phyloP scores from a whole-genome alignment of 1,139 yeast genomes.

The Kluyveromyces marxianus region DNA sequence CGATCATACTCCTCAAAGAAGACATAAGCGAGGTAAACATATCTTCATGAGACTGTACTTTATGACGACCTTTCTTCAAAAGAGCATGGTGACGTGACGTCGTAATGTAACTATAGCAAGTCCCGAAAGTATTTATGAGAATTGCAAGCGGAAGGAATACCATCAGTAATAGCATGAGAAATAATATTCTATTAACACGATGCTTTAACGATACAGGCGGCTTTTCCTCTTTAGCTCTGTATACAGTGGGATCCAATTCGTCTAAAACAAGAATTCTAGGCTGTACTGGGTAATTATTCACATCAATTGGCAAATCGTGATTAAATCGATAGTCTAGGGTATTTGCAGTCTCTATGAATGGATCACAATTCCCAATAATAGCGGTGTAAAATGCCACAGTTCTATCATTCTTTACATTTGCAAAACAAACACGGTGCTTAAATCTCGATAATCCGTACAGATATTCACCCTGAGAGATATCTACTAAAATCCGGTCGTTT shows the following conservation, averaged over 20 bases:
- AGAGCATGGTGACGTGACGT: constrained; percentile 21
- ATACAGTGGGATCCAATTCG: constrained; percentile 24
- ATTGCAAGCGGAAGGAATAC: constrained; percentile 22
- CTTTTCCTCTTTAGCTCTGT: constrained; percentile 2
- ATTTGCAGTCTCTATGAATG: constrained; percentile 36
- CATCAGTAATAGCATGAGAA: constrained; percentile 11
- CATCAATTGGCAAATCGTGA: constrained; percentile 23
- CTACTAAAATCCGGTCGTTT: constrained; percentile 38
- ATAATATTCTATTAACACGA: constrained; percentile 4
- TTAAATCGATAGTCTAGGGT: constrained; percentile 27
- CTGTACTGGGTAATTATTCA: constrained; percentile 9
- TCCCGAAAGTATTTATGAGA: constrained; percentile 23
- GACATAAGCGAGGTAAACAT: neutral
- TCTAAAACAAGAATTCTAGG: constrained; percentile 54
- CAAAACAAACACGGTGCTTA: constrained; percentile 49
- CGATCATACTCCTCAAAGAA: neutral
- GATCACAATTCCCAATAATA: constrained; percentile 40
- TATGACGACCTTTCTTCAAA: constrained; percentile 16
- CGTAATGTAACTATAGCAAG: constrained; percentile 25
- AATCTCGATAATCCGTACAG: constrained; percentile 51
- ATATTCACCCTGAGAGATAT: constrained; percentile 47
- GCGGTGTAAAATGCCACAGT: constrained; percentile 52
- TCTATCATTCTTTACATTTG: constrained; percentile 73
- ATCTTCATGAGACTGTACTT: constrained; percentile 17
- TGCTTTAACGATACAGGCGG: neutral